A percentile compares a stretch with the other conserved stretches of the same genome.
Conservation (phyloP, 441 rosid species). For the Metrosideros polymorpha region DNA sequence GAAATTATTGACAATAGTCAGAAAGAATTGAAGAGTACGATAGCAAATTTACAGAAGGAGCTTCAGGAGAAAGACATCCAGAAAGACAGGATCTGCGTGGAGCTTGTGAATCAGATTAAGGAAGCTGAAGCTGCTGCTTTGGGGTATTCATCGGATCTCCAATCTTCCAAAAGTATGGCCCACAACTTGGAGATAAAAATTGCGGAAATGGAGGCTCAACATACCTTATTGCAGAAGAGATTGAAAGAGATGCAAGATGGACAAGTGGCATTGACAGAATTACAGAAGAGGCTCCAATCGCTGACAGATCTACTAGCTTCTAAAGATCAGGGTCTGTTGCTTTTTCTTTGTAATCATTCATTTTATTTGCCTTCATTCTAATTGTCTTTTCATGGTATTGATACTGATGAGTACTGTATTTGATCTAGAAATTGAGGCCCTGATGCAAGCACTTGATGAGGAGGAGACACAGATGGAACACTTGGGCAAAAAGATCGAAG, state of each 20-base stretch:
- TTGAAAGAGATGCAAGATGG: constrained; percentile 57
- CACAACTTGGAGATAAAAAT: constrained; percentile 58
- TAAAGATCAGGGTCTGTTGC: constrained; percentile 77
- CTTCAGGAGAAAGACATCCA: constrained; percentile 92
- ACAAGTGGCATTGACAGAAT: constrained; percentile 36
- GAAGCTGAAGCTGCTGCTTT: constrained; percentile 80
- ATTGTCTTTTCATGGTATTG: neutral
- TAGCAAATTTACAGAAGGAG: constrained; percentile 78
- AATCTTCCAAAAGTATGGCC: constrained; percentile 44
- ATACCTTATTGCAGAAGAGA: constrained; percentile 43
- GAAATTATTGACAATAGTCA: constrained; percentile 41
- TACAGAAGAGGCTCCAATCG: constrained; percentile 49
- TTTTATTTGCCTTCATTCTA: neutral
- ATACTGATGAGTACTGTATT: constrained; percentile 6
- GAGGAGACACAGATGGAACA: constrained; percentile 97
- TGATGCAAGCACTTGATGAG: constrained; percentile 99
- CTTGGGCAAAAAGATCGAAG: constrained; percentile 52
- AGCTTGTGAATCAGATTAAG: constrained; percentile 90
- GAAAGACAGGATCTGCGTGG: constrained; percentile 76
- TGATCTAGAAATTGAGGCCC: constrained; percentile 78
- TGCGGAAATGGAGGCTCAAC: constrained; percentile 37
- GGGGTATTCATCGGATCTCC: constrained; percentile 55
- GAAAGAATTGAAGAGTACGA: constrained; percentile 67
- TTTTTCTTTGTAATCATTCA: constrained; percentile 3
- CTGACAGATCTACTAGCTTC: constrained; percentile 54